These are phyloP conservation scores for Protomyces pachydermus DNA, from an alignment of 1,139 yeast species.

Conservation along the genomic window DNA sequence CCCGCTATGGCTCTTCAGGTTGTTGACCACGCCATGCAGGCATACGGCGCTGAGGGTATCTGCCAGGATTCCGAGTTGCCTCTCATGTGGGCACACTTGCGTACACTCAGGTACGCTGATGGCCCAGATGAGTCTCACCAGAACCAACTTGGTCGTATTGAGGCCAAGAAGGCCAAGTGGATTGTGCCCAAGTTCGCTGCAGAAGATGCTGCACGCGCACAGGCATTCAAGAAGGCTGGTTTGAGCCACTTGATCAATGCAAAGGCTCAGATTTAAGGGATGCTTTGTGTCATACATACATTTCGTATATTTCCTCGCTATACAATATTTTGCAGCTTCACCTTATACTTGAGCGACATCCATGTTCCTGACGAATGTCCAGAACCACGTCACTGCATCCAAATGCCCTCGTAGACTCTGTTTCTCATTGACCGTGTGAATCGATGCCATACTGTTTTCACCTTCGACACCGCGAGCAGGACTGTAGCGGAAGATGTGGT, in stretches of 20 bases:
- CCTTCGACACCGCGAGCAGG: slow-evolving; percentile 39
- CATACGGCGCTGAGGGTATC: slow-evolving; percentile 67
- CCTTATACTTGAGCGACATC: slow-evolving; percentile 27
- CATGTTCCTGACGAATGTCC: slow-evolving; percentile 48
- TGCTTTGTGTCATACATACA: neutral
- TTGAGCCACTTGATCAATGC: slow-evolving; percentile 15
- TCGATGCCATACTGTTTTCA: slow-evolving; percentile 29
- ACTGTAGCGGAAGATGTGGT: slow-evolving; percentile 63
- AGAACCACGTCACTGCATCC: slow-evolving; percentile 56
- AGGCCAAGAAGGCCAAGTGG: slow-evolving; percentile 41
- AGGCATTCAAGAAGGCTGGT: slow-evolving; percentile 19
- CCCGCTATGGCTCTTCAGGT: slow-evolving; percentile 55
- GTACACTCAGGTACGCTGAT: slow-evolving; percentile 66
- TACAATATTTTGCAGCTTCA: too few species aligned
- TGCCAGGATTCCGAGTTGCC: slow-evolving; percentile 61
- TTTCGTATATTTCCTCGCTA: too few species aligned
- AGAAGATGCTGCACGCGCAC: slow-evolving; percentile 7
- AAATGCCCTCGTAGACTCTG: slow-evolving; percentile 52
- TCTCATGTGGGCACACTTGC: slow-evolving; percentile 50
- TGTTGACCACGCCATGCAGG: slow-evolving; percentile 64
- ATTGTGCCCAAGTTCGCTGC: slow-evolving; percentile 33
- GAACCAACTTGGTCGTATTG: slow-evolving; percentile 53
- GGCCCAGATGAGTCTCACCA: slow-evolving; percentile 74
- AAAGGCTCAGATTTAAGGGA: slow-evolving; percentile 12
- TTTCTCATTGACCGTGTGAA: slow-evolving; percentile 60